Evolutionary conservation across 306 rosid species (phyloP).

Genomic region (Trifolium fragiferum): DNA sequence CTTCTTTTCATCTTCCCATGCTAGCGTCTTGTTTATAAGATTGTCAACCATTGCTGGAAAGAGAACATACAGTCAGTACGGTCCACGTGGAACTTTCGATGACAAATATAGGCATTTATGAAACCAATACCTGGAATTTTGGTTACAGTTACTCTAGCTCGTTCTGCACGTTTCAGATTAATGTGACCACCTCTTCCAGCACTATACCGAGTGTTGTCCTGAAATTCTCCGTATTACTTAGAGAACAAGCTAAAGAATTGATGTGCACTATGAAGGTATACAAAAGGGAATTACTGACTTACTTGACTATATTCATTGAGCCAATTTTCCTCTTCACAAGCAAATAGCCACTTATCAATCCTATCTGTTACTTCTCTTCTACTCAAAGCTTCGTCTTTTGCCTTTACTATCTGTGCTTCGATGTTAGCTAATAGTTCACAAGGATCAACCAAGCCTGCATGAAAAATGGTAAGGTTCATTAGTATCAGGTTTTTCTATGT

Average conservation of each 20-base stretch:
- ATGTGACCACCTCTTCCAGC: slow-evolving; percentile 95
- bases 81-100: slow-evolving; percentile 30
- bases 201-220: slow-evolving; percentile 86
- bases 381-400: slow-evolving; percentile 80
- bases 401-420: slow-evolving; percentile 78
- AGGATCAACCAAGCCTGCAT: slow-evolving; percentile 84
- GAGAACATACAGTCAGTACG: slow-evolving; percentile 42
- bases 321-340: slow-evolving; percentile 99
- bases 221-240: slow-evolving; percentile 45
- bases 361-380: slow-evolving; percentile 87
- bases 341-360: slow-evolving; percentile 90
- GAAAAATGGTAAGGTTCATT: slow-evolving; percentile 19
- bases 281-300: slow-evolving; percentile 45
- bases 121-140: slow-evolving; percentile 86
- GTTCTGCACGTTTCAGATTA: slow-evolving; percentile 95
- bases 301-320: slow-evolving; percentile 90
- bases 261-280: not conserved
- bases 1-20: slow-evolving; percentile 89
- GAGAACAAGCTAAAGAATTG: slow-evolving; percentile 39
- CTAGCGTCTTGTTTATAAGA: slow-evolving; percentile 72
- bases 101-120: slow-evolving; percentile 19
- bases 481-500: not conserved
- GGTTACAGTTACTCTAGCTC: slow-evolving; percentile 78
- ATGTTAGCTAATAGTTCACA: slow-evolving; percentile 87
- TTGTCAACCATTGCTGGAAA: slow-evolving; percentile 87